phyloP scores from a whole-genome alignment of 1,139 yeast genomes.

The Magnusiomyces fungicola region DNA sequence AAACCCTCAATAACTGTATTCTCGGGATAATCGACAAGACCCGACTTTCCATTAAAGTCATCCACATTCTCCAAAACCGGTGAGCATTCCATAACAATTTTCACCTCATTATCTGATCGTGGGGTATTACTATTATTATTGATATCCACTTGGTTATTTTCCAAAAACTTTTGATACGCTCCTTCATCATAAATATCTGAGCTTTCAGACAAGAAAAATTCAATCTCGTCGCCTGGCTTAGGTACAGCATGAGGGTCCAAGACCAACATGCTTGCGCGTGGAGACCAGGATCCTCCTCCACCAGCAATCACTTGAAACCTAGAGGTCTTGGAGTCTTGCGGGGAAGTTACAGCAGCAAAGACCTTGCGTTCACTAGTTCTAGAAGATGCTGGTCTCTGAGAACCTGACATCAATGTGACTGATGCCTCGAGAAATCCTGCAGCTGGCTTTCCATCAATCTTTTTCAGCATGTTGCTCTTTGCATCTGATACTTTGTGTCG shows the following conservation, averaged over 20 bases:
- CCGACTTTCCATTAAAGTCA: slow-evolving; percentile 8
- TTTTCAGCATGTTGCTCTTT: slow-evolving; percentile 47
- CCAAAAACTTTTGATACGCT: slow-evolving; percentile 3
- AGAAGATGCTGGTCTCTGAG: slow-evolving; percentile 29
- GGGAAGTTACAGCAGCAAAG: slow-evolving; percentile 32
- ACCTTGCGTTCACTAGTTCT: slow-evolving; percentile 28
- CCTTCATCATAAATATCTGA: neutral
- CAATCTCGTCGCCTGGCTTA: slow-evolving; percentile 40
- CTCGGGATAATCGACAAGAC: slow-evolving; percentile 13
- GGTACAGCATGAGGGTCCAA: slow-evolving; percentile 49
- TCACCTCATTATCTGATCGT: neutral
- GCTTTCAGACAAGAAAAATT: slow-evolving; percentile 36
- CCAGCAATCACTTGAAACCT: slow-evolving; percentile 46
- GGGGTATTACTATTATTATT: neutral
- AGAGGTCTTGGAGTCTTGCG: slow-evolving; percentile 22
- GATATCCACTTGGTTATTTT: slow-evolving; percentile 1
- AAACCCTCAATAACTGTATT: slow-evolving; percentile 19
- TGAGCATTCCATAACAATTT: slow-evolving; percentile 21
- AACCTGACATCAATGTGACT: slow-evolving; percentile 39
- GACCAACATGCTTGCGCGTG: slow-evolving; percentile 51
- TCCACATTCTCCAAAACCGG: slow-evolving; percentile 19
- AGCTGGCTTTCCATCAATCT: slow-evolving; percentile 44
- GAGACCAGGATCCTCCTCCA: slow-evolving; percentile 62
- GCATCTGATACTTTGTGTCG: slow-evolving; percentile 38
- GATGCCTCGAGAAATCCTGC: slow-evolving; percentile 44